These are phyloP conservation scores for Xylariaceae sp. DNA, from an alignment of 2,329 filamentous ascomycete genomes.

Conservation along the genomic window DNA sequence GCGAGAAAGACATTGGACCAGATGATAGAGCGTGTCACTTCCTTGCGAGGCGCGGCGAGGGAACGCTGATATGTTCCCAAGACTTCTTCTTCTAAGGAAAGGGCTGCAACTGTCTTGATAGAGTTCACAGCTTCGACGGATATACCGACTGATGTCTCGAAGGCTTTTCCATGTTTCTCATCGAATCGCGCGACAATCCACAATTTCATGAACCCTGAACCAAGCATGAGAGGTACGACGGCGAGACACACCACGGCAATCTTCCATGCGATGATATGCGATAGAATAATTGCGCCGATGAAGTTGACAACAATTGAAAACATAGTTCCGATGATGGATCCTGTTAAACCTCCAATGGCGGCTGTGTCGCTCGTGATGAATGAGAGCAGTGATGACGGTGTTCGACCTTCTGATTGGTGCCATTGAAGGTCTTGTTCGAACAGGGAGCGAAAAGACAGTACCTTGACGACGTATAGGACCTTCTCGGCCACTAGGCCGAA, in stretches of 20 bases:
- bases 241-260: conserved; percentile 76
- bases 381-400: conserved; percentile 66
- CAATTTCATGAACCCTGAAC: conserved; percentile 73
- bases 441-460: conserved; percentile 69
- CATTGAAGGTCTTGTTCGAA: conserved; percentile 72
- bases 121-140: conserved; percentile 71
- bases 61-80: conserved; percentile 60
- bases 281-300: conserved; percentile 69
- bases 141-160: conserved; percentile 67
- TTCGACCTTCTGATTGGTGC: conserved; percentile 71
- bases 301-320: conserved; percentile 74
- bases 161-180: conserved; percentile 68
- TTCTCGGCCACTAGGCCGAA: conserved; percentile 68
- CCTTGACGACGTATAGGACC: conserved; percentile 67
- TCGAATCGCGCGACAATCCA: conserved; percentile 67
- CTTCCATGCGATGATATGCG: conserved; percentile 77
- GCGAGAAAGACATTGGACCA: conserved; percentile 67
- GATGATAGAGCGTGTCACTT: conserved; percentile 56
- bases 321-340: conserved; percentile 72
- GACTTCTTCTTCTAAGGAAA: conserved; percentile 61
- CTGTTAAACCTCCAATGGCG: conserved; percentile 71
- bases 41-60: conserved; percentile 59
- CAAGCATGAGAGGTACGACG: conserved; percentile 71
- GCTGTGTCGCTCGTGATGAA: conserved; percentile 74
- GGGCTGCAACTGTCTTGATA: conserved; percentile 67